These are phyloP conservation scores for Fraxinus platypoda DNA, from an alignment of 305 asterid genomes.

Conservation along the genomic window DNA sequence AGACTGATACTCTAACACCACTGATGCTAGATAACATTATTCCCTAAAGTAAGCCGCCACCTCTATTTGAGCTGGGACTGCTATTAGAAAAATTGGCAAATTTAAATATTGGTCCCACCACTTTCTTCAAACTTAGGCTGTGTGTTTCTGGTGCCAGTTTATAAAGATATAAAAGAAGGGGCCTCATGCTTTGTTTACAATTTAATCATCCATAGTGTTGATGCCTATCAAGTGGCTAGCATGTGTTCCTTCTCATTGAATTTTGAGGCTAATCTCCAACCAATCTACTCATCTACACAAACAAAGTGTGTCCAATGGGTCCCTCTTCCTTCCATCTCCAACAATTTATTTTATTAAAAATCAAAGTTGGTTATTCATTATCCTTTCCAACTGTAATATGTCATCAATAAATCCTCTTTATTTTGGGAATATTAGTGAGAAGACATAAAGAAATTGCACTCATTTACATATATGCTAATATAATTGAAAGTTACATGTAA, in stretches of 20 bases:
- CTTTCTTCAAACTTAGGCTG: neutral
- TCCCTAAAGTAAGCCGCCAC: neutral
- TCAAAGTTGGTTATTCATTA: constrained; percentile 27
- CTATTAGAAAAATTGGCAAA: neutral
- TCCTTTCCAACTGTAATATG: constrained; percentile 39
- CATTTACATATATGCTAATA: constrained; percentile 26
- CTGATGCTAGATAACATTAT: too few species aligned
- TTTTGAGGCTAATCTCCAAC: constrained; percentile 27
- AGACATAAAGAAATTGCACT: constrained; percentile 33
- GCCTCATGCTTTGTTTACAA: constrained; percentile 30
- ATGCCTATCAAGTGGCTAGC: constrained; percentile 58
- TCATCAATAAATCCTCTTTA: constrained; percentile 11
- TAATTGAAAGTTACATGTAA: constrained; percentile 28
- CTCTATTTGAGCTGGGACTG: neutral
- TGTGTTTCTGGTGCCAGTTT: constrained; percentile 39
- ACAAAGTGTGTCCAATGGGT: constrained; percentile 39
- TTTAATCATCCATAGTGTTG: constrained; percentile 25
- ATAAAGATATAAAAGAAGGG: constrained; percentile 51
- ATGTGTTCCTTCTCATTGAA: constrained; percentile 41
- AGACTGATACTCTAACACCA: too few species aligned
- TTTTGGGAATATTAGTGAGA: constrained; percentile 8
- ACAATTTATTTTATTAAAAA: constrained; percentile 18
- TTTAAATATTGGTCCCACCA: neutral
- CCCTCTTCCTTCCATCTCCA: constrained; percentile 40
- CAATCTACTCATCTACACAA: constrained; percentile 37